Evolutionary conservation across 73 alveolate species (phyloP).

Genomic region (Blepharisma japonicum): DNA sequence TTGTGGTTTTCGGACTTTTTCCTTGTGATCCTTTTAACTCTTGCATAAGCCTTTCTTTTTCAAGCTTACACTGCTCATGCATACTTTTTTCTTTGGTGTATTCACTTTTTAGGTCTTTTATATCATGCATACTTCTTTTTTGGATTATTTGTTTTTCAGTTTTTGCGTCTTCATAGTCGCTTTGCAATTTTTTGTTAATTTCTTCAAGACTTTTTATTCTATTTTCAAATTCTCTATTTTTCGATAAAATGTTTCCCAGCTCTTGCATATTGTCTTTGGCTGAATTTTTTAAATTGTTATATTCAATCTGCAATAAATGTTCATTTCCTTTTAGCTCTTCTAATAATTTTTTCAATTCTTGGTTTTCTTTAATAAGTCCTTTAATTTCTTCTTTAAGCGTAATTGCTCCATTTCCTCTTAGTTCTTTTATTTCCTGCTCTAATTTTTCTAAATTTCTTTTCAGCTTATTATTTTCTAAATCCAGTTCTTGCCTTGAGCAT

Average conservation of each 20-base stretch:
- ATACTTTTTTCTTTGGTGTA: background rate
- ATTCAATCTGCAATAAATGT: background rate
- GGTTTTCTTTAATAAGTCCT: background rate
- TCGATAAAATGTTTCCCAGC: background rate
- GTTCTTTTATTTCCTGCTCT: background rate
- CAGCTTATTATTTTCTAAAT: background rate
- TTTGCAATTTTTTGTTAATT: background rate
- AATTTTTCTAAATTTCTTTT: background rate
- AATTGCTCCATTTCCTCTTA: background rate
- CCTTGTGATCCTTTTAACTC: background rate
- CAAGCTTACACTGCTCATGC: slow-evolving; percentile 20
- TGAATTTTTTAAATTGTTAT: slow-evolving; percentile 1
- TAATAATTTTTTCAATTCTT: background rate
- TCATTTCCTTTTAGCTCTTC: background rate
- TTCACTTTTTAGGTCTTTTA: slow-evolving; percentile 12
- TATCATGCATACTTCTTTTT: slow-evolving; percentile 11
- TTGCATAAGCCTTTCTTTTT: slow-evolving; percentile 18
- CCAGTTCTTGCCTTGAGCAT: background rate
- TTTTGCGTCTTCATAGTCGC: background rate
- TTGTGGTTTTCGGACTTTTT: background rate
- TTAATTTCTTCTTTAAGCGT: background rate
- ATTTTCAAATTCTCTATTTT: background rate
- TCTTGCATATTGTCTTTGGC: background rate
- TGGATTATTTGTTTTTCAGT: slow-evolving; percentile 27
- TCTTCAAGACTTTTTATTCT: background rate